Base-by-base conservation (phyloP, 73 alveolate species). In the Paramecium sonneborni region DNA sequence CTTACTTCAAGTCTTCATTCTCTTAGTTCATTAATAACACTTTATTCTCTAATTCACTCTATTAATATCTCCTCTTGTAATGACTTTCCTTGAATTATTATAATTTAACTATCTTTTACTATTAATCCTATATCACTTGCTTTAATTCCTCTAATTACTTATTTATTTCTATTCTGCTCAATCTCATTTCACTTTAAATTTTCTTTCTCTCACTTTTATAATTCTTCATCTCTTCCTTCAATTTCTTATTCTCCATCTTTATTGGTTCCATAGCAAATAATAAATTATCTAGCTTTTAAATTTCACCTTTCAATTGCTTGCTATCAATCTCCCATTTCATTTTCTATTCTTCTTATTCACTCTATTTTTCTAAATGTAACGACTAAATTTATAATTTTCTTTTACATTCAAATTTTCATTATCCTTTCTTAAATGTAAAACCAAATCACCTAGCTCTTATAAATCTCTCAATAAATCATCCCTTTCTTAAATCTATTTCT, bases 101-200 rank as follows among this genome's bases (percentile, higher is more conserved):
- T 10, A 62, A 62, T 62, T 62, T 62, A 6, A 26, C 28, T 26
- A 62, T 62, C 11, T 62, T 24, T 6, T 62, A 12, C 12, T 26
- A 62, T 32, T 62, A 62, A 62, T 62, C 84, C 48, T 62, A 62
- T 62, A 62, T 62, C 38, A 62, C 84, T 62, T 62, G 44, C 44
- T 62, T 62, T 12, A 62, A 62, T 32, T 58, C 52, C 26, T 62
- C 84, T 62, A 26, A 62, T 62, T 62, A 62, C 18, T 62, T 62
- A 62, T 62, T 62, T 62, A 62, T 62, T 32, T 62, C 84, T 62
- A 26, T 30, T 6, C 84, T 26, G 10, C 39, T 62, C 11, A 11
- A 26, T 62, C 28, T 62, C 52, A 62, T 62, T 62, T 62, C 84
- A 62, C 18, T 62, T 28, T 62, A 62, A 6, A 62, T 62, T 62